phyloP scores from a whole-genome alignment of 306 rosid species.

The Myrica gale region DNA sequence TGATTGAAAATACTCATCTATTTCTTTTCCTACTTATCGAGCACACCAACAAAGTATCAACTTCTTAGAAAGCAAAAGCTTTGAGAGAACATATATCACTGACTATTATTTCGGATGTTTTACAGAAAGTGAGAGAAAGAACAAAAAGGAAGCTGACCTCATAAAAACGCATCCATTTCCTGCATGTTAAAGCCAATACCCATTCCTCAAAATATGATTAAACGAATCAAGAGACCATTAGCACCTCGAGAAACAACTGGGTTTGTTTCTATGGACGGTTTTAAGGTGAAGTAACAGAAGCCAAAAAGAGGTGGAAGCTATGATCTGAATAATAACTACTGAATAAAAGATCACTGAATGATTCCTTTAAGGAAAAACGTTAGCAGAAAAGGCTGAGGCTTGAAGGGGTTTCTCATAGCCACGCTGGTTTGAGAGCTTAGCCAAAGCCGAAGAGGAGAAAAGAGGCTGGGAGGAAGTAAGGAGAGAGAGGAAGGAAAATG shows the following conservation, averaged over 20 bases:
- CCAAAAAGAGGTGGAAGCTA: slow-evolving; percentile 15
- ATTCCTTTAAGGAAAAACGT: slow-evolving; percentile 23
- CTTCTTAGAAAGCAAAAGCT: slow-evolving; percentile 14
- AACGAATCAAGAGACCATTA: slow-evolving; percentile 25
- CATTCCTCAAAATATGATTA: slow-evolving; percentile 36
- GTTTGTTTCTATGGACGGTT: slow-evolving; percentile 23
- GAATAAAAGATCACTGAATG: slow-evolving; percentile 45
- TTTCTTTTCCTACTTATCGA: slow-evolving; percentile 2
- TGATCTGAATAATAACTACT: slow-evolving; percentile 34
- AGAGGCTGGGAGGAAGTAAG: slow-evolving; percentile 12
- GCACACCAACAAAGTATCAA: slow-evolving; percentile 14
- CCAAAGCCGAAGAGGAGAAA: slow-evolving; percentile 9
- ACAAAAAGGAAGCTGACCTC: slow-evolving; percentile 45
- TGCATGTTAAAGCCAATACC: slow-evolving; percentile 30
- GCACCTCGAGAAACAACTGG: slow-evolving; percentile 31
- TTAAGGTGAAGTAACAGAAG: slow-evolving; percentile 30
- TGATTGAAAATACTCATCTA: background rate
- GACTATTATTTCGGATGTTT: background rate
- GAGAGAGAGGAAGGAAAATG: slow-evolving; percentile 7
- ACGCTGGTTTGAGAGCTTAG: slow-evolving; percentile 37
- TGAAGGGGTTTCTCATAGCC: slow-evolving; percentile 28
- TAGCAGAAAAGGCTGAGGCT: slow-evolving; percentile 33
- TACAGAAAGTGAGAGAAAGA: slow-evolving; percentile 22
- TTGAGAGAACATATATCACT: slow-evolving; percentile 1
- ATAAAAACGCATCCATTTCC: slow-evolving; percentile 21